A percentile compares a stretch with the other conserved stretches of the same genome.
Evolutionary conservation across 495 filamentous ascomycete species (phyloP).

Genomic region (Ascodesmis nigricans): DNA sequence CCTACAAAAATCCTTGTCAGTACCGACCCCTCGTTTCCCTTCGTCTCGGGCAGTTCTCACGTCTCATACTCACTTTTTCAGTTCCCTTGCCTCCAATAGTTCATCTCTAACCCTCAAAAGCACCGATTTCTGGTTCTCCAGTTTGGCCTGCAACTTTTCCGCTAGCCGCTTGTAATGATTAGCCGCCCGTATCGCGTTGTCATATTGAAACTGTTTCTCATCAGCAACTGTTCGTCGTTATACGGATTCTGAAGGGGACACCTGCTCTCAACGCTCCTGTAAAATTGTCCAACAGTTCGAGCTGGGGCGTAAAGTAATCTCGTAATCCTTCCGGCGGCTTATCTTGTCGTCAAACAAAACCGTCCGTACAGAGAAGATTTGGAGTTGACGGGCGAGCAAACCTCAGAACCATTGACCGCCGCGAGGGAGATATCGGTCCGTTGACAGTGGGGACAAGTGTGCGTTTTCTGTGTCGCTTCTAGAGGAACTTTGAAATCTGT

Average conservation of each 20-base stretch:
- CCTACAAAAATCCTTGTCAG: slow-evolving; percentile 6
- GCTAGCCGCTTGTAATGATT: slow-evolving; percentile 14
- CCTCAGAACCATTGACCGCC: slow-evolving; percentile 15
- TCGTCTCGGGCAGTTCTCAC: slow-evolving; percentile 1
- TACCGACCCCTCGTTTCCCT: slow-evolving; percentile 2
- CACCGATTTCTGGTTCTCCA: slow-evolving; percentile 17
- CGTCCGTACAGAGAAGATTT: background rate
- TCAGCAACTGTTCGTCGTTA: slow-evolving; percentile 4
- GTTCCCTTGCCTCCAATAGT: slow-evolving; percentile 15
- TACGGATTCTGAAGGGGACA: background rate
- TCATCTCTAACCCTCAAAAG: slow-evolving; percentile 18
- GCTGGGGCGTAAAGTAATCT: slow-evolving; percentile 17
- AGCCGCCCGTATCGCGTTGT: slow-evolving; percentile 13
- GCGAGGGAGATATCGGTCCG: slow-evolving; percentile 14
- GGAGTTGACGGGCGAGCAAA: slow-evolving; percentile 6
- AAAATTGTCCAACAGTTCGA: slow-evolving; percentile 16
- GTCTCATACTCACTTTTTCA: slow-evolving; percentile 10
- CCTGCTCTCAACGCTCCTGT: slow-evolving; percentile 17
- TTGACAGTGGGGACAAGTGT: slow-evolving; percentile 16
- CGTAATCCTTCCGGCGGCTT: slow-evolving; percentile 14
- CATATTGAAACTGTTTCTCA: slow-evolving; percentile 14
- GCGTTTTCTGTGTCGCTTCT: slow-evolving; percentile 10
- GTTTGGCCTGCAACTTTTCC: slow-evolving; percentile 13
- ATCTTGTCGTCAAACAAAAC: background rate
- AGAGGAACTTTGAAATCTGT: slow-evolving; percentile 7